These are phyloP conservation scores for Brettanomyces anomalus DNA, from an alignment of 805 yeast genomes.

Conservation along the genomic window DNA sequence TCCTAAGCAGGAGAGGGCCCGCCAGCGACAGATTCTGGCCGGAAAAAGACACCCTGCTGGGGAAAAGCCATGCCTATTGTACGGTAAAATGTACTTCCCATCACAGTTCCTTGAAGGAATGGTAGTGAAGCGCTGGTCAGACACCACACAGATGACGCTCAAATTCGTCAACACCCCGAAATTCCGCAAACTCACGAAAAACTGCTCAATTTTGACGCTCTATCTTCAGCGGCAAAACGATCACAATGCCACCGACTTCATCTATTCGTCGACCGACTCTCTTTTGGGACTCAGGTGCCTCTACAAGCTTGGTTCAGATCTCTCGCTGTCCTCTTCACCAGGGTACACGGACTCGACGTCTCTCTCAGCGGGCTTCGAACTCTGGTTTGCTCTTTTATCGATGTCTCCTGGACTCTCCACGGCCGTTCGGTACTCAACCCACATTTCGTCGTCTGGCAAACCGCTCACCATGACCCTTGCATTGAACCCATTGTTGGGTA, in stretches of 20 bases:
- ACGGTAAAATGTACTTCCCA: slow-evolving; percentile 86
- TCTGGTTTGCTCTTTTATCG: slow-evolving; percentile 78
- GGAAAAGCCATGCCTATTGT: slow-evolving; percentile 41
- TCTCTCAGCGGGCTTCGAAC: slow-evolving; percentile 68
- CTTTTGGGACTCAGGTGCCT: slow-evolving; percentile 73
- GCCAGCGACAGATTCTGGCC: not conserved
- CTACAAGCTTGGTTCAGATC: slow-evolving; percentile 45
- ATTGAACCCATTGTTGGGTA: slow-evolving; percentile 84
- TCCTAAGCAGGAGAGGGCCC: slow-evolving; percentile 1
- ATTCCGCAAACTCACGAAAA: slow-evolving; percentile 17
- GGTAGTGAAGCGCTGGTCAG: slow-evolving; percentile 55
- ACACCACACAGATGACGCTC: slow-evolving; percentile 53
- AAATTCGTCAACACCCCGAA: slow-evolving; percentile 62
- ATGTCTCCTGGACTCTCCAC: slow-evolving; percentile 88
- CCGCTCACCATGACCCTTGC: slow-evolving; percentile 85
- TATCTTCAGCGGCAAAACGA: slow-evolving; percentile 63
- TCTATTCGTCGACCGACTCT: slow-evolving; percentile 78
- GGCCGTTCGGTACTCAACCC: slow-evolving; percentile 76
- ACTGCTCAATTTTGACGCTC: slow-evolving; percentile 47
- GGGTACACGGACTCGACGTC: slow-evolving; percentile 29
- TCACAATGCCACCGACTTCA: slow-evolving; percentile 57
- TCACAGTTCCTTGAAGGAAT: slow-evolving; percentile 82
- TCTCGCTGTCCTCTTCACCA: slow-evolving; percentile 4
- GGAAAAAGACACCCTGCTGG: not conserved
- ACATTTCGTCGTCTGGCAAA: slow-evolving; percentile 69